Percentiles rank a stretch among this genome's conserved stretches.
Evolutionary conservation across 257 asterid genomes (phyloP).

Genomic region (Capsicum pubescens): DNA sequence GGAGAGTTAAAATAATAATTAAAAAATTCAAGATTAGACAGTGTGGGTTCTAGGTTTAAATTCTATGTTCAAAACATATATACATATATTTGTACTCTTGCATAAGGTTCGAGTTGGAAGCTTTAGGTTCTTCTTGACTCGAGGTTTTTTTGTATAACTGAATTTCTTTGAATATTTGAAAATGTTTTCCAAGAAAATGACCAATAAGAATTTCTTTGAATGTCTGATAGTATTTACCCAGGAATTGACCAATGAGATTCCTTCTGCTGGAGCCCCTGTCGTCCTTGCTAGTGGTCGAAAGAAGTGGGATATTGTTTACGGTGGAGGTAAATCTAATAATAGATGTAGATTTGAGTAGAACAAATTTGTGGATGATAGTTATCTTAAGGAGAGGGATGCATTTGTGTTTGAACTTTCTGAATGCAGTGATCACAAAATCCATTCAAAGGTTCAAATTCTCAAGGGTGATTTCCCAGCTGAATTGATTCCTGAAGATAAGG

Average conservation of each 20-base stretch:
- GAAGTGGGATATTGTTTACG: conserved; percentile 46
- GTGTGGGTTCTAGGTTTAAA: too few relatives aligned
- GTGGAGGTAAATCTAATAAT: background rate
- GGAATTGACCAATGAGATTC: conserved; percentile 27
- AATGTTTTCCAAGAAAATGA: too few relatives aligned
- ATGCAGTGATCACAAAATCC: background rate
- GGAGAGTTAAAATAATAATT: too few relatives aligned
- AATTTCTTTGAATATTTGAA: background rate
- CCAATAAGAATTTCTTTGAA: too few relatives aligned
- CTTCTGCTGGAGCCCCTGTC: conserved; percentile 34
- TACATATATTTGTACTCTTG: too few relatives aligned
- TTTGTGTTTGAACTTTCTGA: conserved; percentile 59
- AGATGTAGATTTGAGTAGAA: conserved; percentile 42
- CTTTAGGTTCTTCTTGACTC: background rate
- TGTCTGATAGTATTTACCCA: conserved; percentile 35
- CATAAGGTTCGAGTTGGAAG: background rate
- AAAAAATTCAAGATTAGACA: too few relatives aligned
- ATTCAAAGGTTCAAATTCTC: conserved; percentile 46
- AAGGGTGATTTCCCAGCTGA: conserved; percentile 39
- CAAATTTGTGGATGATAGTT: conserved; percentile 45
- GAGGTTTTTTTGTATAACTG: background rate
- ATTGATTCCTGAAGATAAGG: conserved; percentile 10
- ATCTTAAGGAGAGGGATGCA: conserved; percentile 51
- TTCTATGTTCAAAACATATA: too few relatives aligned
- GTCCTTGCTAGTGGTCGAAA: conserved; percentile 43